These are phyloP conservation scores for Ciborinia camelliae DNA, from an alignment of 2,329 filamentous ascomycete species.

Conservation along the genomic window DNA sequence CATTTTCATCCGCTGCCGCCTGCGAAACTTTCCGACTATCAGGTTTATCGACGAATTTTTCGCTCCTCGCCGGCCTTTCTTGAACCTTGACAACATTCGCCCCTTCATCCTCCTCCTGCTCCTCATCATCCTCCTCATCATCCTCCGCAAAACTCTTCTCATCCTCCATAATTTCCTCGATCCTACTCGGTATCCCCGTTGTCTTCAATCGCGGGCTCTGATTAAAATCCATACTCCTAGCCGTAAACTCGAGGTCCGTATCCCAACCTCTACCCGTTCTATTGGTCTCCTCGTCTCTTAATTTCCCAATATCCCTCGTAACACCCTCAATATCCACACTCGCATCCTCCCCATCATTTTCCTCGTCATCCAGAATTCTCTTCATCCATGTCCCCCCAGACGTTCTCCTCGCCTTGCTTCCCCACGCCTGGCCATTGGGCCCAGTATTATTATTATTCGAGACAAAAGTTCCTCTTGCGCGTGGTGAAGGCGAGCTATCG, in stretches of 20 bases:
- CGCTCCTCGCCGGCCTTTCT: neutral
- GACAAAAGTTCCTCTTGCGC: neutral
- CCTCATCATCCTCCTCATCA: slow-evolving; percentile 12
- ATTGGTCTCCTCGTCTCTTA: slow-evolving; percentile 13
- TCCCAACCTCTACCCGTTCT: slow-evolving; percentile 24
- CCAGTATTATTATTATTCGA: slow-evolving; percentile 7
- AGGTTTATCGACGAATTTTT: neutral
- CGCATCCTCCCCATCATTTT: slow-evolving; percentile 1
- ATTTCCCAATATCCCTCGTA: slow-evolving; percentile 18
- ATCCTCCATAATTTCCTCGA: slow-evolving; percentile 31
- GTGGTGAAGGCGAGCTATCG: slow-evolving; percentile 18
- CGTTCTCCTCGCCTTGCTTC: neutral
- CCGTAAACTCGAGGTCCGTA: slow-evolving; percentile 35
- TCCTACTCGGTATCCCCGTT: slow-evolving; percentile 21
- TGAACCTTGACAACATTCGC: neutral
- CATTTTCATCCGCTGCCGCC: neutral
- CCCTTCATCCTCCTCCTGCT: slow-evolving; percentile 2
- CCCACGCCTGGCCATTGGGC: neutral
- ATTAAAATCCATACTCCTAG: slow-evolving; percentile 29
- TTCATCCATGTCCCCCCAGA: slow-evolving; percentile 12
- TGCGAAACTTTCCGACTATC: neutral
- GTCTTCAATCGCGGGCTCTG: slow-evolving; percentile 23
- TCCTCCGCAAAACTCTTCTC: slow-evolving; percentile 24
- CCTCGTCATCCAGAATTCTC: slow-evolving; percentile 8
- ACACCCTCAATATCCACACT: slow-evolving; percentile 18